Base-by-base conservation (phyloP, 306 rosid species). In the Vicia faba region DNA sequence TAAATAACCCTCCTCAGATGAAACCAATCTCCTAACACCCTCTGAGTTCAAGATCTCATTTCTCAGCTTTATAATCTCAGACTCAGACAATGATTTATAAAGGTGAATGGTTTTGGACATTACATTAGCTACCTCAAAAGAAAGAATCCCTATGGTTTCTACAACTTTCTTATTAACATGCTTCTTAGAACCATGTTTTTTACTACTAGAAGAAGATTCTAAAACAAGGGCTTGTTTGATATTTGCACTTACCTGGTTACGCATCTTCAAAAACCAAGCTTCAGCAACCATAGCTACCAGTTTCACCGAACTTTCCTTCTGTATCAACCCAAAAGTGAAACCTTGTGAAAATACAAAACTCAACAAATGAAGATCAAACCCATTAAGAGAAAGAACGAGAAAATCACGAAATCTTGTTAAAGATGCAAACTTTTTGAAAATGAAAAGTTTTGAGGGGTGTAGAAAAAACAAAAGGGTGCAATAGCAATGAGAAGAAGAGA, bases 191-290 rank as follows among this genome's bases (percentile, higher is more conserved):
- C 49, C 73, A 66, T 73, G 84, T 78, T 75, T 83, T 28, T 71
- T 83, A 74, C 80, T 93, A 45, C 79, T 66, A 2, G 88, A 75
- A 2, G 89, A 80, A 72, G 85, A 63, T 43, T 93, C 96, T 26
- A 84, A 69, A 62, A 86, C 85, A 72, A 91, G 86, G 20, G 95
- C 89, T 39, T 90, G 93, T 75, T 85, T 93, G 64, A 93, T 84
- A 84, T 93, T 93, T 11, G 91, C 38, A 64, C 96, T 90, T 10
- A 93, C 97, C 73, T 93, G 97, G 85, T 82, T 90, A 25, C 99
- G 92, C 89, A 93, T 88, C 87, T 86, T 93, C 48, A 93, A 78
- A 83, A 93, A 72, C 99, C 99, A 93, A 77, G 90, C 84, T 80
- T 93, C 96, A 58, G 96, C 96, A 69, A 88, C 95, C 99, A 90